These are phyloP conservation scores for Porpolomopsis calyptriformis DNA, from an alignment of 768 basidiomycete genomes.

Conservation along the genomic window DNA sequence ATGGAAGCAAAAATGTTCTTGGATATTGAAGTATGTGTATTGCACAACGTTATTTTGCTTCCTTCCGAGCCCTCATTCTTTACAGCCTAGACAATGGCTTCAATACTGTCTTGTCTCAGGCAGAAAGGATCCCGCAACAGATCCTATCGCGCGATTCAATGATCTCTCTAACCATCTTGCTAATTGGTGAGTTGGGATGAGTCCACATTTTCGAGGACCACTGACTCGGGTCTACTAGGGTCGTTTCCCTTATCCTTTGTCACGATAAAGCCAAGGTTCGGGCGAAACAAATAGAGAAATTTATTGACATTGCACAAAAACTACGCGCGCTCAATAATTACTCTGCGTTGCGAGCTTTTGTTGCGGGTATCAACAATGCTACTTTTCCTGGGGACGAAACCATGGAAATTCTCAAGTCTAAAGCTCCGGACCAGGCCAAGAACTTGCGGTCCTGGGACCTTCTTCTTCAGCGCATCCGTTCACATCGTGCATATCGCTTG, in stretches of 20 bases:
- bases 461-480: slow-evolving; percentile 68
- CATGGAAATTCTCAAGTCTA: slow-evolving; percentile 59
- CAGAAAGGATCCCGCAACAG: slow-evolving; percentile 51
- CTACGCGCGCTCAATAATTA: slow-evolving; percentile 86
- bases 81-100: slow-evolving; percentile 80
- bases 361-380: slow-evolving; percentile 86
- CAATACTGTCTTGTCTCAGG: slow-evolving; percentile 63
- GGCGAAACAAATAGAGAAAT: slow-evolving; percentile 77
- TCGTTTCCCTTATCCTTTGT: slow-evolving; percentile 80
- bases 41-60: neutral
- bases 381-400: slow-evolving; percentile 70
- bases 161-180: slow-evolving; percentile 73
- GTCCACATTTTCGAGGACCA: slow-evolving; percentile 1
- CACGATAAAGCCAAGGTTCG: slow-evolving; percentile 70
- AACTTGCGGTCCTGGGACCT: slow-evolving; percentile 76
- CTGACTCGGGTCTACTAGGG: slow-evolving; percentile 40
- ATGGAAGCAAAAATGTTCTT: slow-evolving; percentile 60
- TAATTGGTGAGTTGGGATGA: slow-evolving; percentile 48
- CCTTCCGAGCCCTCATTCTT: slow-evolving; percentile 9
- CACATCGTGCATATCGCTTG: slow-evolving; percentile 85
- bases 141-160: slow-evolving; percentile 68
- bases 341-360: slow-evolving; percentile 81
- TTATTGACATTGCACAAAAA: slow-evolving; percentile 72
- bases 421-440: slow-evolving; percentile 61
- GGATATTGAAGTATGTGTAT: slow-evolving; percentile 53